These are phyloP conservation scores for Ustilago curta DNA, from an alignment of 1,284 basidiomycete species.

Conservation along the genomic window DNA sequence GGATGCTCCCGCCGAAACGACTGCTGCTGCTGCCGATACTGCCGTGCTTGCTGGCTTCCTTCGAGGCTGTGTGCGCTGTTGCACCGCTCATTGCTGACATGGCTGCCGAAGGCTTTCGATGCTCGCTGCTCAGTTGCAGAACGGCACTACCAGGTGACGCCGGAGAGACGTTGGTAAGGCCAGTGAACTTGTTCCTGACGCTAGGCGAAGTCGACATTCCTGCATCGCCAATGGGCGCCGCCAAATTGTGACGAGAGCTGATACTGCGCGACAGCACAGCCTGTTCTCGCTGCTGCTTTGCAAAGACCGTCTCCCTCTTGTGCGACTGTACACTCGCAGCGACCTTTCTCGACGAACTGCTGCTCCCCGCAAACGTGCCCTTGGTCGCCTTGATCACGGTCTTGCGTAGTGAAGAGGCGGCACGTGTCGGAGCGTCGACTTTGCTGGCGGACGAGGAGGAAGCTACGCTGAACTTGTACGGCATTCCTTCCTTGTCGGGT, in stretches of 20 bases:
- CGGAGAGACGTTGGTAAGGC: background rate
- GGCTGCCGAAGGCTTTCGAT: constrained; percentile 21
- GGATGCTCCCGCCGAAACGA: constrained; percentile 30
- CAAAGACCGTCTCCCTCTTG: constrained; percentile 29
- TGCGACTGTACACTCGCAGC: constrained; percentile 13
- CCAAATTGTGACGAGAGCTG: constrained; percentile 23
- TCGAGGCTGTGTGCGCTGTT: background rate
- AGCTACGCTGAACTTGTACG: constrained; percentile 39
- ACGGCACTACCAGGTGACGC: background rate
- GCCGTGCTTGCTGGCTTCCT: constrained; percentile 15
- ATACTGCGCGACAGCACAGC: constrained; percentile 35
- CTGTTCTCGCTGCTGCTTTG: constrained; percentile 31
- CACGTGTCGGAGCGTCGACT: constrained; percentile 7
- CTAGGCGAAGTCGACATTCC: constrained; percentile 11
- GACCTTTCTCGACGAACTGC: constrained; percentile 25
- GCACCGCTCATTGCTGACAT: constrained; percentile 7
- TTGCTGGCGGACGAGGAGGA: constrained; percentile 6
- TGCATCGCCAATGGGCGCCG: background rate
- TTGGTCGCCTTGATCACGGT: constrained; percentile 48
- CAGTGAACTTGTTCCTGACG: constrained; percentile 37
- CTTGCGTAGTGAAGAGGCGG: constrained; percentile 31
- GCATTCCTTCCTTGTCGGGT: constrained; percentile 39
- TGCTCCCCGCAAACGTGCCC: constrained; percentile 21
- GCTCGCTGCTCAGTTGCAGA: background rate
- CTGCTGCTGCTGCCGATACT: constrained; percentile 28